A percentile compares a stretch with the other conserved stretches of the same genome.
Evolutionary conservation across 2,329 filamentous ascomycete genomes (phyloP).

Genomic region (Ophiosphaerella herpotricha): DNA sequence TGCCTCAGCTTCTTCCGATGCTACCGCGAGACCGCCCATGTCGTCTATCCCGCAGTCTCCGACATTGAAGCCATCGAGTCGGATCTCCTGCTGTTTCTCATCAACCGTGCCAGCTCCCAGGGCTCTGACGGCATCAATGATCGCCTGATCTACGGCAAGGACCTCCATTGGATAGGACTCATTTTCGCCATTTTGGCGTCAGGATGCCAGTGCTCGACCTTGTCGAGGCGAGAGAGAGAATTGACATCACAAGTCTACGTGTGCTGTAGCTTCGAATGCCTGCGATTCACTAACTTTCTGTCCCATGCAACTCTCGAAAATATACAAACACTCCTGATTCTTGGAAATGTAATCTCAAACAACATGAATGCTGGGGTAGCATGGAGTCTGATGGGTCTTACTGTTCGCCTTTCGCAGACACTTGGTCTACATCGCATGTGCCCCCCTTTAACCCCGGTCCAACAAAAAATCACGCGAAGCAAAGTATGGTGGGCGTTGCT

Average conservation of each 20-base stretch:
- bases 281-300: slow-evolving; percentile 67
- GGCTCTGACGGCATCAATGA: slow-evolving; percentile 54
- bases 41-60: slow-evolving; percentile 65
- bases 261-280: slow-evolving; percentile 68
- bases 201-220: slow-evolving; percentile 63
- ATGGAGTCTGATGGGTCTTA: slow-evolving; percentile 64
- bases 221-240: slow-evolving; percentile 63
- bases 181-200: slow-evolving; percentile 67
- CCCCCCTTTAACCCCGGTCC: slow-evolving; percentile 56
- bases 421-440: slow-evolving; percentile 65
- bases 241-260: slow-evolving; percentile 68
- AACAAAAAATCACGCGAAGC: slow-evolving; percentile 47
- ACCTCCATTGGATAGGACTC: slow-evolving; percentile 62
- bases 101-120: slow-evolving; percentile 54
- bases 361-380: slow-evolving; percentile 69
- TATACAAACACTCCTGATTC: slow-evolving; percentile 65
- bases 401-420: slow-evolving; percentile 63
- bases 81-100: slow-evolving; percentile 59
- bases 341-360: slow-evolving; percentile 65
- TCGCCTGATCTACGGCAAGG: slow-evolving; percentile 61
- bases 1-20: slow-evolving; percentile 62
- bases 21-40: slow-evolving; percentile 63
- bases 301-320: slow-evolving; percentile 65
- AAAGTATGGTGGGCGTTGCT: slow-evolving; percentile 63
- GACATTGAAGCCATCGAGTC: slow-evolving; percentile 61